phyloP scores from a whole-genome alignment of 148 eudicot species.

The Salicornia ramosissima region DNA sequence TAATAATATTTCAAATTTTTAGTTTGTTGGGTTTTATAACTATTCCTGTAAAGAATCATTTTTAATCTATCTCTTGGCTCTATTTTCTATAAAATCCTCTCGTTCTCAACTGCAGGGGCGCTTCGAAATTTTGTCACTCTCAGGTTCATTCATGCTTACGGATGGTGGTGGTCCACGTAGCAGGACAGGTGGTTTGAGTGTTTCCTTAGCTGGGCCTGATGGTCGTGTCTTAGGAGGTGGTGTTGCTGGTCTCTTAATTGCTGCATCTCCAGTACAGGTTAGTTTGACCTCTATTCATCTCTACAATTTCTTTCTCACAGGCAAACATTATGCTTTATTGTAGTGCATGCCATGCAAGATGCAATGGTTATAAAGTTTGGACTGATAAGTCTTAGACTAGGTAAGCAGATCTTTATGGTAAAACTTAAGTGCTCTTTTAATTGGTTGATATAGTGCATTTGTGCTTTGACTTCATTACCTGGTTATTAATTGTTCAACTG shows the following conservation, averaged over 20 bases:
- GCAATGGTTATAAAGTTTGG: neutral
- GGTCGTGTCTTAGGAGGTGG: conserved; percentile 85
- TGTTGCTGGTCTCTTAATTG: conserved; percentile 77
- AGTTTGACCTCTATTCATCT: conserved; percentile 30
- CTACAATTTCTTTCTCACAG: neutral
- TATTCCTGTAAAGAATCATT: neutral
- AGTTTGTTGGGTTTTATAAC: neutral
- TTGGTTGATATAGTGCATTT: neutral
- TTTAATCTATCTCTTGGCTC: neutral
- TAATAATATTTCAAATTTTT: neutral
- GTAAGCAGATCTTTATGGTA: neutral
- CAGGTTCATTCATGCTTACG: conserved; percentile 72
- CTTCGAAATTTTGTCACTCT: conserved; percentile 76
- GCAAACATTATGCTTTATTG: neutral
- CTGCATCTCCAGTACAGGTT: conserved; percentile 91
- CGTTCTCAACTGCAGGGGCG: conserved; percentile 59
- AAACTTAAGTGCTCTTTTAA: neutral
- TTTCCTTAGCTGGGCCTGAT: conserved; percentile 76
- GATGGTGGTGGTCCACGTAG: conserved; percentile 65
- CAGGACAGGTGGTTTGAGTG: conserved; percentile 74
- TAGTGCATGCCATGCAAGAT: neutral
- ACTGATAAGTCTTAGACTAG: neutral
- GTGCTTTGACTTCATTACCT: neutral
- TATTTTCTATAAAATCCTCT: neutral
- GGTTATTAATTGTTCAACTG: neutral